These are phyloP conservation scores for Alternaria dauci DNA, from an alignment of 2,329 filamentous ascomycete species.

Conservation along the genomic window DNA sequence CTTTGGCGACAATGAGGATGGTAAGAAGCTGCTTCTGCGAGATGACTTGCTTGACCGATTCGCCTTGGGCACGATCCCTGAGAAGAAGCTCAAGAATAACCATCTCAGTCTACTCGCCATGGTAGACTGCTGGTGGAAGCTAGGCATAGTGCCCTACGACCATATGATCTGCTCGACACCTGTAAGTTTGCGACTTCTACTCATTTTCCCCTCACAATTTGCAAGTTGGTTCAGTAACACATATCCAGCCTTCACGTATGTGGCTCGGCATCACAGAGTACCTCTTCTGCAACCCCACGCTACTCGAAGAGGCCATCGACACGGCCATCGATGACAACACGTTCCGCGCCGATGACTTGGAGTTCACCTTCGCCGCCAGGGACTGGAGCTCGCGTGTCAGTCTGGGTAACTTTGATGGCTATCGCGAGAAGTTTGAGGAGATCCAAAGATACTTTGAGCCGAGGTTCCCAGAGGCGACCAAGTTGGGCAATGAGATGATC, in stretches of 20 bases:
- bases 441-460: constrained; percentile 94
- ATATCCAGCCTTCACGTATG: constrained; percentile 78
- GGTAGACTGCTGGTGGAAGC: constrained; percentile 97
- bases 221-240: background rate
- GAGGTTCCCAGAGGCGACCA: constrained; percentile 84
- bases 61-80: constrained; percentile 75
- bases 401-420: constrained; percentile 91
- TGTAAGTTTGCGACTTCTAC: constrained; percentile 52
- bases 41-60: constrained; percentile 90
- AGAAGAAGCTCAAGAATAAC: constrained; percentile 81
- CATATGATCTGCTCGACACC: constrained; percentile 99
- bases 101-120: constrained; percentile 93
- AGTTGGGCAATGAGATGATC: constrained; percentile 96
- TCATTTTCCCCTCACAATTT: background rate
- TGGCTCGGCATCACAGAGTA: constrained; percentile 98
- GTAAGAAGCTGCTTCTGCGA: constrained; percentile 74
- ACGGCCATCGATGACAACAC: constrained; percentile 89
- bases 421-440: constrained; percentile 87
- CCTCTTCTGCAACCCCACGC: constrained; percentile 81
- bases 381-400: constrained; percentile 96
- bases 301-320: constrained; percentile 84
- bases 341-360: constrained; percentile 93
- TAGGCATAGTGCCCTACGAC: constrained; percentile 94
- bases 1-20: constrained; percentile 63
- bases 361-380: constrained; percentile 95